Evolutionary conservation across 2,329 filamentous ascomycete species (phyloP), one percentile per base, ranked within the genome.

Genomic region (Lachnellula occidentalis): DNA sequence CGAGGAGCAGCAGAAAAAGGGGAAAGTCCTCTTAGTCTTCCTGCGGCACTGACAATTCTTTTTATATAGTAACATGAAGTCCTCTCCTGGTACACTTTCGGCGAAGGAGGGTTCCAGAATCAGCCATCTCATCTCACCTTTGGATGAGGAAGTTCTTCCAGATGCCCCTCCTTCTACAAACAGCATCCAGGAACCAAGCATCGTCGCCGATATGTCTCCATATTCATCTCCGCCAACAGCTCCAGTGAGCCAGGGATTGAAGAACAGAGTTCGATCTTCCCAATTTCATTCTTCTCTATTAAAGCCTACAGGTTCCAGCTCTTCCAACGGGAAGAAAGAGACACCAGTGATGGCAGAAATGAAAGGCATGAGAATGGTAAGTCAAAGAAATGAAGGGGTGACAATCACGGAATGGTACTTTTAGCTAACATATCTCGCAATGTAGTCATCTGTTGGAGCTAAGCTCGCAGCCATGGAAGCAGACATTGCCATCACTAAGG

Each of bases 401-500:
- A 24, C 22, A 24, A 24, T 4, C 22, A 31, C 27, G 8, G 7
- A 31, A 31, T 31, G 7, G 1, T 8, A 31, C 27, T 31, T 31
- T 31, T 31, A 31, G 8, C 73, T 83, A 43, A 57, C 15, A 21
- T 9, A 43, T 12, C 49, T 9, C 42, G 45, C 7, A 47, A 15
- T 34, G 36, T 12, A 68, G 66, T 56, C 65, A 8, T 68, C 65
- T 0, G 56, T 69, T 7, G 72, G 79, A 67, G 64, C 71, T 12
- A 78, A 76, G 50, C 74, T 79, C 21, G 66, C 72, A 0, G 67
- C 72, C 21, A 72, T 83, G 3, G 69, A 73, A 63, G 55, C 56
- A 19, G 67, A 69, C 36, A 63, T 69, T 17, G 53, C 57, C 2
- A 48, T 41, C 12, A 64, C 62, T 31, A 69, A 65, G 27, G 58